These are phyloP conservation scores for Wickerhamiella pararugosa DNA, from an alignment of 1,139 yeast species.

Conservation along the genomic window DNA sequence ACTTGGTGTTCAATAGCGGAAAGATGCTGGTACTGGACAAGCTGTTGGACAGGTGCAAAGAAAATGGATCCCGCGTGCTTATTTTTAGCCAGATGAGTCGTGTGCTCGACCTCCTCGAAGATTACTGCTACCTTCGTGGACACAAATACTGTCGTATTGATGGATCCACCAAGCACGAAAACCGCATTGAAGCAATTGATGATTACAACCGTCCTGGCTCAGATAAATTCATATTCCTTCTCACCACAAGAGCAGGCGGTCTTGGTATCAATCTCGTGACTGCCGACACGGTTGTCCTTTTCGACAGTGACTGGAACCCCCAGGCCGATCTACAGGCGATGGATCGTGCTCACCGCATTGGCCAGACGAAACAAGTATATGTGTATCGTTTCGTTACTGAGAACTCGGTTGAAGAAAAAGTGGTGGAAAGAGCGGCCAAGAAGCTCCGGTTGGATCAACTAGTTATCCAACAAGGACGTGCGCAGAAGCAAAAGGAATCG, in stretches of 20 bases:
- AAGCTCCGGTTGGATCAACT: slow-evolving; percentile 83
- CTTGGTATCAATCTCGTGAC: slow-evolving; percentile 85
- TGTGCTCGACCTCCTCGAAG: slow-evolving; percentile 79
- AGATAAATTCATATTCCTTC: slow-evolving; percentile 66
- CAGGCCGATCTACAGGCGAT: slow-evolving; percentile 97
- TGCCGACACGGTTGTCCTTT: slow-evolving; percentile 81
- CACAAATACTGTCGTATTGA: slow-evolving; percentile 87
- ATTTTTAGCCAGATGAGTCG: slow-evolving; percentile 95
- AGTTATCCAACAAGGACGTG: slow-evolving; percentile 87
- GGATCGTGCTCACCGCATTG: slow-evolving; percentile 98
- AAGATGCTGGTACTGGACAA: slow-evolving; percentile 83
- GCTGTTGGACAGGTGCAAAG: slow-evolving; percentile 53
- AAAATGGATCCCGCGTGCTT: slow-evolving; percentile 76
- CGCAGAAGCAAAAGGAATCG: slow-evolving; percentile 31
- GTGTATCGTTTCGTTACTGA: slow-evolving; percentile 91
- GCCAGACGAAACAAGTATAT: slow-evolving; percentile 89
- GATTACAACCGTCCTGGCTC: slow-evolving; percentile 76
- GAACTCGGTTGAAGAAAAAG: slow-evolving; percentile 92
- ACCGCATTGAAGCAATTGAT: slow-evolving; percentile 83
- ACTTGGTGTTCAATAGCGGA: slow-evolving; percentile 74
- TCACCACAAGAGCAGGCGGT: slow-evolving; percentile 97
- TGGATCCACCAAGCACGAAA: slow-evolving; percentile 91
- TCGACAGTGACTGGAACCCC: slow-evolving; percentile 97
- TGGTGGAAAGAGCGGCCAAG: slow-evolving; percentile 90
- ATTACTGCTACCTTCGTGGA: slow-evolving; percentile 75